Evolutionary conservation across 495 filamentous ascomycete species (phyloP).

Genomic region (Clohesyomyces aquaticus): DNA sequence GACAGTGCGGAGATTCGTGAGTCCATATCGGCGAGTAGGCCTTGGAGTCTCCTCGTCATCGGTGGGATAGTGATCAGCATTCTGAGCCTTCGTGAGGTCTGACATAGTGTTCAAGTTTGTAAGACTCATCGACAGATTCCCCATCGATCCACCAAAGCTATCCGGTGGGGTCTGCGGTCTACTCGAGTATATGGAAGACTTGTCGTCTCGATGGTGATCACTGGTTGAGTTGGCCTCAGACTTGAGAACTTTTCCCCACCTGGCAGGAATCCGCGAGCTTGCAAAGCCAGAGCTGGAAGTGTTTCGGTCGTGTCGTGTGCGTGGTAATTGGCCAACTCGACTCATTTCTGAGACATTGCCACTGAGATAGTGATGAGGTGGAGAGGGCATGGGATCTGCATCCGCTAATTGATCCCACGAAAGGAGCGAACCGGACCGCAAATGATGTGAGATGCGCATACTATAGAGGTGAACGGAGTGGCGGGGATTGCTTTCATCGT

Average conservation of each 20-base stretch:
- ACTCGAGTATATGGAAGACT: conserved; percentile 40
- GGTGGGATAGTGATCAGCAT: conserved; percentile 12
- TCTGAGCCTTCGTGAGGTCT: not conserved
- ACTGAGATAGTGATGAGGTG: conserved; percentile 5
- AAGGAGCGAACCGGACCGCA: conserved; percentile 38
- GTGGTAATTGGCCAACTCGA: conserved; percentile 4
- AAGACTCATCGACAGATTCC: not conserved
- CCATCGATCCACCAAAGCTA: conserved; percentile 24
- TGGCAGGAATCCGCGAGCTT: conserved; percentile 36
- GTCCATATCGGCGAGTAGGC: conserved; percentile 5
- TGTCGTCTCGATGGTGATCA: conserved; percentile 18
- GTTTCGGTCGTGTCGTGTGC: conserved; percentile 30
- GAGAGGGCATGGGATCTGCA: conserved; percentile 14
- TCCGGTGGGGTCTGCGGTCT: conserved; percentile 37
- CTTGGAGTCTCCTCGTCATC: conserved; percentile 30
- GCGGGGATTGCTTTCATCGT: conserved; percentile 22
- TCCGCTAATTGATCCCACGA: conserved; percentile 29
- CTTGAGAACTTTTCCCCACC: conserved; percentile 37
- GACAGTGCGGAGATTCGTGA: not conserved
- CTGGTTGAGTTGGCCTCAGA: not conserved
- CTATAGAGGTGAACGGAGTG: conserved; percentile 41
- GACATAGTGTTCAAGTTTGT: not conserved
- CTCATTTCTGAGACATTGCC: conserved; percentile 19
- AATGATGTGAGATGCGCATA: conserved; percentile 42
- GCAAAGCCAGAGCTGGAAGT: conserved; percentile 40